Percentiles rank a stretch among this genome's conserved stretches.
Evolutionary conservation across 306 rosid species (phyloP).

Genomic region (Quercus dentata): DNA sequence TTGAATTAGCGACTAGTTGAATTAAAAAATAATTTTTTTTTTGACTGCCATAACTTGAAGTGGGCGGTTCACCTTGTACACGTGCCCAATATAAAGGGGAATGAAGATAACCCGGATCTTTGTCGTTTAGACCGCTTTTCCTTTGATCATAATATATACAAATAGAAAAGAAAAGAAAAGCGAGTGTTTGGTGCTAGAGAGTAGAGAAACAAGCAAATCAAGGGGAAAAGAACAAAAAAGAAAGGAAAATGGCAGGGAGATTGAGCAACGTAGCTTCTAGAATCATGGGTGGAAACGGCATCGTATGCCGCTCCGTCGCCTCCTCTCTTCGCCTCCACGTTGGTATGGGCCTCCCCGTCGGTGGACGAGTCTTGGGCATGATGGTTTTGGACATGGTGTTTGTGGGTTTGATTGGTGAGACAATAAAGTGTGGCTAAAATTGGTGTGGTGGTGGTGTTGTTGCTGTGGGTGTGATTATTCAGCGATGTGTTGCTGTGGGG

Average conservation of each 20-base stretch:
- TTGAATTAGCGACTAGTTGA: too few species aligned
- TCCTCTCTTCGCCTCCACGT: slow-evolving; percentile 76
- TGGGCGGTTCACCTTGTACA: too few species aligned
- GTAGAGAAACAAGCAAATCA: neutral
- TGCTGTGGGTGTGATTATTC: too few species aligned
- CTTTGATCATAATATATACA: neutral
- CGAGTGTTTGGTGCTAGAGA: neutral
- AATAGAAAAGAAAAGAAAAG: neutral
- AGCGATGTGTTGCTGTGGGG: too few species aligned
- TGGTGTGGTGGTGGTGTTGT: too few species aligned
- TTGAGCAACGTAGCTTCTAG: slow-evolving; percentile 62
- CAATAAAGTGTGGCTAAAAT: too few species aligned
- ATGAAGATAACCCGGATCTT: neutral
- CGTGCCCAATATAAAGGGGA: neutral
- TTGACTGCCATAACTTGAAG: too few species aligned
- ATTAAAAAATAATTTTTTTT: too few species aligned
- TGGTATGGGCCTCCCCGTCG: slow-evolving; percentile 88
- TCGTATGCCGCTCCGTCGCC: slow-evolving; percentile 63
- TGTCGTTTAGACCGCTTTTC: neutral
- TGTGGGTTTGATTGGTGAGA: too few species aligned
- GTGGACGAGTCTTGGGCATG: too few species aligned
- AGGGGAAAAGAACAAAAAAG: neutral
- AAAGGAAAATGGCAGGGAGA: slow-evolving; percentile 66
- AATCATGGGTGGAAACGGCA: slow-evolving; percentile 80
- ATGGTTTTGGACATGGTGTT: too few species aligned